Conservation (phyloP, 306 rosid genomes). For the Castanea sativa region DNA sequence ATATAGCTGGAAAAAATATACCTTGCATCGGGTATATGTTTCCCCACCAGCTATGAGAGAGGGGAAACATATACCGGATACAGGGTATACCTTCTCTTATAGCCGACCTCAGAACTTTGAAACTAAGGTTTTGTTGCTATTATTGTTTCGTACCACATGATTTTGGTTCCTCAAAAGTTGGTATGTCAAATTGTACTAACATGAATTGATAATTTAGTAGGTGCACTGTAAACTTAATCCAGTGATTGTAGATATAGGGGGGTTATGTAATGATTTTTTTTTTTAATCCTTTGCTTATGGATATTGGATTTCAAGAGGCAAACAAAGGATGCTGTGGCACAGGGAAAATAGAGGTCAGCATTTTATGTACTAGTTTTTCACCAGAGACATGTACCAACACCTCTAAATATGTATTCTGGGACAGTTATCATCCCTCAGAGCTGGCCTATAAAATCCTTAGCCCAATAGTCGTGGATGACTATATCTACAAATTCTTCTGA, state of each 20-base stretch:
- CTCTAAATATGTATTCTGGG: constrained; percentile 60
- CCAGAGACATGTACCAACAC: constrained; percentile 31
- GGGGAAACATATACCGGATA: too few relatives aligned
- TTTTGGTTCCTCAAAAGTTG: too few relatives aligned
- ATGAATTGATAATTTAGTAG: too few relatives aligned
- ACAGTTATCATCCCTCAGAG: constrained; percentile 57
- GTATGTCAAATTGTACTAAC: too few relatives aligned
- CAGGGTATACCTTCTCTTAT: too few relatives aligned
- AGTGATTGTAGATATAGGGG: not conserved
- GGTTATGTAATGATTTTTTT: too few relatives aligned
- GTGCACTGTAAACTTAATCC: not conserved
- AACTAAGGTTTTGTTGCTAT: too few relatives aligned
- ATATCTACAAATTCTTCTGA: constrained; percentile 32
- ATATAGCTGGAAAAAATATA: too few relatives aligned
- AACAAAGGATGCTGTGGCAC: constrained; percentile 52
- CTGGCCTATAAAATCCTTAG: constrained; percentile 19
- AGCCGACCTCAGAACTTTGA: too few relatives aligned
- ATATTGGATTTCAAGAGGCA: constrained; percentile 44
- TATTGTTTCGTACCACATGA: too few relatives aligned
- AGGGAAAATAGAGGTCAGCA: constrained; percentile 41
- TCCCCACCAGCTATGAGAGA: too few relatives aligned
- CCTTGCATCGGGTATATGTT: too few relatives aligned
- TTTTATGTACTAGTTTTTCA: constrained; percentile 29
- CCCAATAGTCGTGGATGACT: not conserved
- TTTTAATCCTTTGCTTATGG: constrained; percentile 4